phyloP scores from a whole-genome alignment of 495 filamentous ascomycete species.

The Penicillium manginii region DNA sequence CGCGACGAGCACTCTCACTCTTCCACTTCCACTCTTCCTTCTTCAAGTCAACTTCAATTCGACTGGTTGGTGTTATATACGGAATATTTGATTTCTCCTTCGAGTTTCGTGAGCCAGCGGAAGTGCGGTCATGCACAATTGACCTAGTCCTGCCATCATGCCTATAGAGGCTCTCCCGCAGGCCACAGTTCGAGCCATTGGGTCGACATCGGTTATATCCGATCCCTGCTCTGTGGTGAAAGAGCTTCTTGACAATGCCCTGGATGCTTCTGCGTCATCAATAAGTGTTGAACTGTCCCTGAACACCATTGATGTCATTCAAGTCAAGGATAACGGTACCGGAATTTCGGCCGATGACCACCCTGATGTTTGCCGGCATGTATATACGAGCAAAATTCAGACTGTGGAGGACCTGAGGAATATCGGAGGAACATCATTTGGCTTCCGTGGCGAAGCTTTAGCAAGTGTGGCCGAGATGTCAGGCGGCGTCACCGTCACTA shows the following conservation, averaged over 20 bases:
- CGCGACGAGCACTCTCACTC: background rate
- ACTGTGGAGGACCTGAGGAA: conserved; percentile 69
- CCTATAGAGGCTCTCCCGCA: conserved; percentile 70
- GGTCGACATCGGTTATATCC: conserved; percentile 72
- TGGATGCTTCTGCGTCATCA: conserved; percentile 78
- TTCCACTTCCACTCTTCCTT: too few species aligned
- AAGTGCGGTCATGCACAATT: conserved; percentile 12
- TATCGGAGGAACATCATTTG: conserved; percentile 69
- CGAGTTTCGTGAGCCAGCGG: too few species aligned
- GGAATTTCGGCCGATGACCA: conserved; percentile 78
- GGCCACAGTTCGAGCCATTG: conserved; percentile 65
- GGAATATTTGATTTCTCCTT: background rate
- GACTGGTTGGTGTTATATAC: background rate
- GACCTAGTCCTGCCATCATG: conserved; percentile 43
- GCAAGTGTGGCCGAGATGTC: conserved; percentile 76
- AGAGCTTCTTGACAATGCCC: conserved; percentile 88
- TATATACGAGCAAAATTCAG: conserved; percentile 86
- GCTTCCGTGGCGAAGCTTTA: conserved; percentile 88
- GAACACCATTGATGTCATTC: conserved; percentile 81
- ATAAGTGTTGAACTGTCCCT: conserved; percentile 73
- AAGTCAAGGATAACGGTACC: conserved; percentile 87
- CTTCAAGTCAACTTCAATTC: background rate
- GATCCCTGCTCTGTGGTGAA: conserved; percentile 79
- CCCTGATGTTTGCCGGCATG: conserved; percentile 64
- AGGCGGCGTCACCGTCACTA: conserved; percentile 66